These are phyloP conservation scores for Physcomitrellopsis africana DNA, from an alignment of 225 moss, liverwort and hornwort genomes.

Conservation along the genomic window DNA sequence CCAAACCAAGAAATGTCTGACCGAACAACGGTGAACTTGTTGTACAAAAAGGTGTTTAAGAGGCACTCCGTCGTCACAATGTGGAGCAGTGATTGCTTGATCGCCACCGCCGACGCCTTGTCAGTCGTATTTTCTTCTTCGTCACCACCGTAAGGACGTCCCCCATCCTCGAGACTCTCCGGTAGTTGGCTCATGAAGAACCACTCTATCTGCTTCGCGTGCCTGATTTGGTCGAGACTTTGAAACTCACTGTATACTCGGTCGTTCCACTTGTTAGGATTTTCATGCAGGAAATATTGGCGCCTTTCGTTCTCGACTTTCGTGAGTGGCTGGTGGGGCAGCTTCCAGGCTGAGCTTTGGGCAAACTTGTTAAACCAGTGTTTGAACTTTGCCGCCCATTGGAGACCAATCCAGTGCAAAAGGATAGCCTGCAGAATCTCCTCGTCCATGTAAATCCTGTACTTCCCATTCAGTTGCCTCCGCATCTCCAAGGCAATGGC, in stretches of 20 bases:
- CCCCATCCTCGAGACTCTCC: constrained; percentile 7
- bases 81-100: constrained; percentile 42
- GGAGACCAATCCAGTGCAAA: constrained; percentile 36
- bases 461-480: constrained; percentile 43
- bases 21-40: constrained; percentile 32
- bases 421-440: constrained; percentile 40
- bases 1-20: constrained; percentile 37
- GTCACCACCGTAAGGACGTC: constrained; percentile 19
- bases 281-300: constrained; percentile 25
- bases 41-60: constrained; percentile 34
- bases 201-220: neutral
- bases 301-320: constrained; percentile 35
- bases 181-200: constrained; percentile 40
- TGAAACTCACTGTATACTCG: too few relatives aligned
- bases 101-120: constrained; percentile 16
- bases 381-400: constrained; percentile 30
- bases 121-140: neutral
- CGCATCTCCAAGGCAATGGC: constrained; percentile 37
- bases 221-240: neutral
- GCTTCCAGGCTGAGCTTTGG: constrained; percentile 13
- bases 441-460: constrained; percentile 44
- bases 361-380: neutral
- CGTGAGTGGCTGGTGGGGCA: constrained; percentile 19
- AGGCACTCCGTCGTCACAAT: constrained; percentile 36
- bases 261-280: too few relatives aligned